These are phyloP conservation scores for Cubamyces sp. DNA, from an alignment of 768 basidiomycete species.

Conservation along the genomic window DNA sequence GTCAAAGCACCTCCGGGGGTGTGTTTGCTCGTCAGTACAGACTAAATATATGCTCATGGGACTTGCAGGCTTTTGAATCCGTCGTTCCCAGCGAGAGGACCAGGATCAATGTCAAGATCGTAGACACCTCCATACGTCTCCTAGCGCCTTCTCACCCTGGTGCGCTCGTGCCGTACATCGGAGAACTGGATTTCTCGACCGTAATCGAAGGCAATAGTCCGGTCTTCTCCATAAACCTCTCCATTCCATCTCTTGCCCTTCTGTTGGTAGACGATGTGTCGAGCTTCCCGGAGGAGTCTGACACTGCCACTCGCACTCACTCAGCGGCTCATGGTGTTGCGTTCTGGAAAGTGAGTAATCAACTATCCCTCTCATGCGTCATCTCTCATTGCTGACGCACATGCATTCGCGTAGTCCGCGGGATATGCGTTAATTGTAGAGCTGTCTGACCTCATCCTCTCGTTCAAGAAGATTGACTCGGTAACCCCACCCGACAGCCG, in stretches of 20 bases:
- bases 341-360: constrained; percentile 67
- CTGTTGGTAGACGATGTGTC: constrained; percentile 59
- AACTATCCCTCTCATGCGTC: background rate
- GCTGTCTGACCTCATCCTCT: constrained; percentile 52
- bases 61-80: constrained; percentile 80
- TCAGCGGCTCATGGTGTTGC: constrained; percentile 41
- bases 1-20: constrained; percentile 88
- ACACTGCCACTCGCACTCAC: constrained; percentile 25
- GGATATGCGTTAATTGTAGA: constrained; percentile 76
- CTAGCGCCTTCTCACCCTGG: constrained; percentile 64
- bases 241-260: constrained; percentile 52
- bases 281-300: constrained; percentile 32
- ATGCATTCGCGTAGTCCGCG: constrained; percentile 41
- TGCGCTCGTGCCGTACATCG: constrained; percentile 66
- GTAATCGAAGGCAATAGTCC: constrained; percentile 71
- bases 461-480: constrained; percentile 38
- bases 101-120: constrained; percentile 61
- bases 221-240: constrained; percentile 55
- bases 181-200: constrained; percentile 69
- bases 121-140: constrained; percentile 68
- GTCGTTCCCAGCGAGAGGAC: constrained; percentile 92
- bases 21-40: constrained; percentile 35
- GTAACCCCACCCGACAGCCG: constrained; percentile 36
- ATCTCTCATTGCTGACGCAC: background rate
- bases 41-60: background rate